These are phyloP conservation scores for Pythium brassicae DNA, from an alignment of 352 stramenopile species.

Conservation along the genomic window DNA sequence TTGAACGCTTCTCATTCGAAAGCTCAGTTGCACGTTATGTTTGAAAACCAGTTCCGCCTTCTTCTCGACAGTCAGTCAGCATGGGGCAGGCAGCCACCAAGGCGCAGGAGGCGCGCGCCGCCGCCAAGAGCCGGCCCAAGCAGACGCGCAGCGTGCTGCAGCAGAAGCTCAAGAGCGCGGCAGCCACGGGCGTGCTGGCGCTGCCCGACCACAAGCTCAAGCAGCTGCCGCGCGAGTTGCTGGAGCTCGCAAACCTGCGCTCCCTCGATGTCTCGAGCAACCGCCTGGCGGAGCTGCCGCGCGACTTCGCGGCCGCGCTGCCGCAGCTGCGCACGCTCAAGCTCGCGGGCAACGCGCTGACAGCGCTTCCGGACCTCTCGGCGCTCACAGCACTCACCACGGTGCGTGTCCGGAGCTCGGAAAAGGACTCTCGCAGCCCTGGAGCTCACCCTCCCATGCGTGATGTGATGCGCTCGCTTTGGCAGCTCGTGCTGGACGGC, in stretches of 20 bases:
- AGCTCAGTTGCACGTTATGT: no score
- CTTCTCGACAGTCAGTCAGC: not conserved
- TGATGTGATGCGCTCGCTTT: not conserved
- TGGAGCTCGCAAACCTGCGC: slow-evolving; percentile 46
- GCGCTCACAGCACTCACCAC: slow-evolving; percentile 61
- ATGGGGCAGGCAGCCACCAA: slow-evolving; percentile 73
- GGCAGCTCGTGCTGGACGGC: slow-evolving; percentile 64
- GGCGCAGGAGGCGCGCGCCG: slow-evolving; percentile 54
- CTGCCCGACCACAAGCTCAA: slow-evolving; percentile 74
- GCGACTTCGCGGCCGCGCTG: slow-evolving; percentile 28
- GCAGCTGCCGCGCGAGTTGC: slow-evolving; percentile 52
- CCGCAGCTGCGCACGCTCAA: slow-evolving; percentile 73
- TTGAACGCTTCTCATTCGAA: not conserved
- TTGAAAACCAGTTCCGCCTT: not conserved
- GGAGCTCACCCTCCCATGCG: not conserved
- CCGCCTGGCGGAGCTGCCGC: slow-evolving; percentile 46
- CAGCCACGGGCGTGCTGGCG: slow-evolving; percentile 61
- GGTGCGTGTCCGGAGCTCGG: slow-evolving; percentile 34
- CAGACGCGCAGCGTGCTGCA: slow-evolving; percentile 67
- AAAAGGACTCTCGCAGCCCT: not conserved
- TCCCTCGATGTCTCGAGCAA: slow-evolving; percentile 76
- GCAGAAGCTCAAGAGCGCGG: slow-evolving; percentile 69
- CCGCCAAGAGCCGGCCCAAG: slow-evolving; percentile 82
- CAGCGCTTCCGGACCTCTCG: slow-evolving; percentile 60
- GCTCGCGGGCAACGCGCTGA: slow-evolving; percentile 50